Conservation (phyloP, 2,329 filamentous ascomycete genomes). For the Colletotrichum sp. region DNA sequence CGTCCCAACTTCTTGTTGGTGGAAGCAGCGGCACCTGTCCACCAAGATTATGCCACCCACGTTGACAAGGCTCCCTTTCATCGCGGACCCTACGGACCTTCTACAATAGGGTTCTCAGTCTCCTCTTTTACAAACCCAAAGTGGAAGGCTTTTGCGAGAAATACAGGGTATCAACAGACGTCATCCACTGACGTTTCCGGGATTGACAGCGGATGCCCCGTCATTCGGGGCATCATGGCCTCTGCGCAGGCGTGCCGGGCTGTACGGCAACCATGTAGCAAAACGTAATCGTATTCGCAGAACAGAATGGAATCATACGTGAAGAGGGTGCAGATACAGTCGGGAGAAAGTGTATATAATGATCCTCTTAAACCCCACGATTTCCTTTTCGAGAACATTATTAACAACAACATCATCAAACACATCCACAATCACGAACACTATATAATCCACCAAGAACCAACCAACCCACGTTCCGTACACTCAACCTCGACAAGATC, state of each 20-base stretch:
- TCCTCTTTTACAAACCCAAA: neutral
- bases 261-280: neutral
- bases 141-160: neutral
- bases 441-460: rapidly evolving
- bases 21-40: neutral
- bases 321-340: neutral
- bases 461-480: rapidly evolving
- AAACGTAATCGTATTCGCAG: slow-evolving; percentile 3
- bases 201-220: neutral
- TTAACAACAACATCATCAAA: neutral
- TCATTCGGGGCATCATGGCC: neutral
- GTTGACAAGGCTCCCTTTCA: neutral
- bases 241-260: neutral
- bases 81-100: neutral
- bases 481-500: neutral
- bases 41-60: neutral
- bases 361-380: neutral
- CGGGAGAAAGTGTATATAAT: neutral
- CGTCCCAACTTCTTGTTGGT: neutral
- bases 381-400: rapidly evolving
- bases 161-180: neutral
- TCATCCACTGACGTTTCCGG: neutral
- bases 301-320: neutral
- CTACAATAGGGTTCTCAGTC: neutral
- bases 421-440: neutral